A percentile compares a stretch with the other conserved stretches of the same genome.
These are phyloP conservation scores for Oryza longistaminata DNA, from an alignment of 176 grass and related monocot species.

Conservation along the genomic window DNA sequence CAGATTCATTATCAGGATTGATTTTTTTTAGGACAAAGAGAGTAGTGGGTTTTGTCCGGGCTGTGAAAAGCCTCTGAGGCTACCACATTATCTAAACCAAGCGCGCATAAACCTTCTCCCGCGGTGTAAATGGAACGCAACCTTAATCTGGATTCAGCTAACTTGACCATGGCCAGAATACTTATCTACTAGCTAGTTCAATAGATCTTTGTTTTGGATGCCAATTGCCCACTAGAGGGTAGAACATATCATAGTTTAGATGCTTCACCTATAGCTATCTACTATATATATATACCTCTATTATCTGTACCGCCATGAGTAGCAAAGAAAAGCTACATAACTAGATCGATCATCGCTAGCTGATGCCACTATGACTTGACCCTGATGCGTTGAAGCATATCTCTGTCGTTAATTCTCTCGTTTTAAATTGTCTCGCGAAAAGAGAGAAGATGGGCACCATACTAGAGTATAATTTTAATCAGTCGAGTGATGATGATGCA, in stretches of 20 bases:
- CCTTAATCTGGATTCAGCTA: not conserved
- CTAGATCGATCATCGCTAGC: no score
- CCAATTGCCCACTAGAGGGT: not conserved
- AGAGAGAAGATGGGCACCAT: not conserved
- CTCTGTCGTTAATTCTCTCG: not conserved
- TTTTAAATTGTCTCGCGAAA: not conserved
- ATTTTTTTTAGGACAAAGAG: no score
- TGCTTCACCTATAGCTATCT: not conserved
- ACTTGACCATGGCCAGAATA: not conserved
- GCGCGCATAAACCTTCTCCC: not conserved
- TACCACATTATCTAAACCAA: not conserved
- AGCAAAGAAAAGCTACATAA: not conserved
- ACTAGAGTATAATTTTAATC: not conserved
- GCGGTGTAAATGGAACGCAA: not conserved
- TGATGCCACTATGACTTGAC: not conserved
- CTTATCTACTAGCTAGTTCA: not conserved
- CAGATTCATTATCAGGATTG: no score
- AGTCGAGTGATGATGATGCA: conserved; percentile 5
- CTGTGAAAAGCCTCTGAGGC: no score
- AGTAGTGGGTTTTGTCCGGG: no score
- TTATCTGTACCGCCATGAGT: not conserved
- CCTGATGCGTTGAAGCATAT: not conserved
- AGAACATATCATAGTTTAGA: not conserved
- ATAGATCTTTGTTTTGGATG: not conserved
- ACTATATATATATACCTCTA: not conserved